These are phyloP conservation scores for Fusarium decemcellulare DNA, from an alignment of 2,329 filamentous ascomycete species.

Conservation along the genomic window DNA sequence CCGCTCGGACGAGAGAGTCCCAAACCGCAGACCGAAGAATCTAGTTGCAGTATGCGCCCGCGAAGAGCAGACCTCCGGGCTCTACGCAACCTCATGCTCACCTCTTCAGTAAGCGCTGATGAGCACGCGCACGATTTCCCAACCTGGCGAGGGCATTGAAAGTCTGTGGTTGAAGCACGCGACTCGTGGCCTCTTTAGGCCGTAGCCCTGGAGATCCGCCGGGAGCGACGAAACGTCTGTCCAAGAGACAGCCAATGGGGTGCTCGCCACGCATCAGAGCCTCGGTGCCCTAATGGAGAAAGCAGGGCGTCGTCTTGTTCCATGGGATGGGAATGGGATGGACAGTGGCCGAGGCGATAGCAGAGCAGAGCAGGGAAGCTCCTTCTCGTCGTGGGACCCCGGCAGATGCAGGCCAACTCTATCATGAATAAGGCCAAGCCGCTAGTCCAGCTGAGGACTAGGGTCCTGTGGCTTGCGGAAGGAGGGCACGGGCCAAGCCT, in stretches of 20 bases:
- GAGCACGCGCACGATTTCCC: slow-evolving; percentile 3
- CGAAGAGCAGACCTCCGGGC: not conserved
- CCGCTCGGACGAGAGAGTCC: slow-evolving; percentile 3
- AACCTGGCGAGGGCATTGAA: not conserved
- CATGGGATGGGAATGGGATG: not conserved
- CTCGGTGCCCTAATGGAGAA: slow-evolving; percentile 27
- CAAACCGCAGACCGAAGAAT: not conserved
- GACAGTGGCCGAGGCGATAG: slow-evolving; percentile 7
- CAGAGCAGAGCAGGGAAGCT: too few species aligned
- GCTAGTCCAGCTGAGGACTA: slow-evolving; percentile 21
- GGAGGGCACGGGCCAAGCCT: slow-evolving; percentile 11
- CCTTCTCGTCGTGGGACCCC: not conserved
- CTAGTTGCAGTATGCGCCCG: not conserved
- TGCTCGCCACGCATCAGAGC: slow-evolving; percentile 19
- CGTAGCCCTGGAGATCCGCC: not conserved
- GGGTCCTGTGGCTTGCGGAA: slow-evolving; percentile 17
- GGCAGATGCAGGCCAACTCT: slow-evolving; percentile 33
- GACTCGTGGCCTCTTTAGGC: slow-evolving; percentile 36
- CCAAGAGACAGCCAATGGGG: slow-evolving; percentile 27
- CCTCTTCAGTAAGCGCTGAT: not conserved
- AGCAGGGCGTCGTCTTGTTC: not conserved
- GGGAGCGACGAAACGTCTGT: slow-evolving; percentile 11
- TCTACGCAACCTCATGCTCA: slow-evolving; percentile 6
- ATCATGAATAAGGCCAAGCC: slow-evolving; percentile 40
- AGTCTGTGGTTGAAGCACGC: slow-evolving; percentile 29